phyloP scores from a whole-genome alignment of 176 grass and related monocot genomes.

The Cocos nucifera region DNA sequence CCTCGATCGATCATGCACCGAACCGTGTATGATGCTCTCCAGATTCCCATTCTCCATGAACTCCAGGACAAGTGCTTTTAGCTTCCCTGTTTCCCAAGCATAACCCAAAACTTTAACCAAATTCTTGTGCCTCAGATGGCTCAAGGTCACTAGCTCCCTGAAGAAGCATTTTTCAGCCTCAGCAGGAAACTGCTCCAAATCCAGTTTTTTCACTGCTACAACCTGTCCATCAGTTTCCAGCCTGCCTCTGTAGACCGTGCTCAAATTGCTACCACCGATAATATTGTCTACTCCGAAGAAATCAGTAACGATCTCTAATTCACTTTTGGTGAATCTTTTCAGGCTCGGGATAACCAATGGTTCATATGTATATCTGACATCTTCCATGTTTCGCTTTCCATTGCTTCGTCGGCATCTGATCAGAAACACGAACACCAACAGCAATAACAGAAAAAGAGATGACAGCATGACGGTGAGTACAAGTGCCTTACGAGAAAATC shows the following conservation, averaged over 20 bases:
- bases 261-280: conserved; percentile 61
- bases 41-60: conserved; percentile 92
- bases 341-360: conserved; percentile 45
- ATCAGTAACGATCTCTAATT: conserved; percentile 49
- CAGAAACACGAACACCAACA: conserved; percentile 20
- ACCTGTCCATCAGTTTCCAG: conserved; percentile 31
- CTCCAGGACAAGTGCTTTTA: conserved; percentile 79
- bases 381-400: conserved; percentile 18
- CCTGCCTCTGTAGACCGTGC: conserved; percentile 69
- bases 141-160: conserved; percentile 50
- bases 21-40: conserved; percentile 39
- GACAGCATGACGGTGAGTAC: conserved; percentile 25
- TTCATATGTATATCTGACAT: conserved; percentile 6
- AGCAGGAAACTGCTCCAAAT: conserved; percentile 77
- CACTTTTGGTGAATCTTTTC: conserved; percentile 43
- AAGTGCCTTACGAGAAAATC: conserved; percentile 44
- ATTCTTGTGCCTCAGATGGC: conserved; percentile 71
- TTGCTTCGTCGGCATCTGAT: conserved; percentile 17
- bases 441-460: conserved; percentile 32
- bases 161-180: conserved; percentile 75
- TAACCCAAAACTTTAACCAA: conserved; percentile 70
- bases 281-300: conserved; percentile 53
- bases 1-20: conserved; percentile 7
- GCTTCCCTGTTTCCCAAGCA: conserved; percentile 54
- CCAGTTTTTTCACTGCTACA: conserved; percentile 68